Evolutionary conservation across 352 stramenopile species (phyloP).

Genomic region (Elongisporangium anandrum): DNA sequence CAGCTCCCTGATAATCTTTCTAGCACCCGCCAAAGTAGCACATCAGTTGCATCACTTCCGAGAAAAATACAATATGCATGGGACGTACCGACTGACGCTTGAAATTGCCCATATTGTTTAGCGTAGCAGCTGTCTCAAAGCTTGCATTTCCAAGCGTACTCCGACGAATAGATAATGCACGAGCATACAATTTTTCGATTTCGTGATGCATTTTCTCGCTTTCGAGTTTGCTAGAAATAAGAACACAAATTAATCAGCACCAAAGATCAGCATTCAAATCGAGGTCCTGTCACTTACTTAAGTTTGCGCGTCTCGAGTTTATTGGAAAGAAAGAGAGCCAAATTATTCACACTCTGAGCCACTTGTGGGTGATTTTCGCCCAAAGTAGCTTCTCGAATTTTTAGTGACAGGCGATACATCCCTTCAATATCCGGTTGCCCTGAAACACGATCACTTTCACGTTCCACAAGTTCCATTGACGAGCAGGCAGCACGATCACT

Average conservation of each 20-base stretch:
- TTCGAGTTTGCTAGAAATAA: not conserved
- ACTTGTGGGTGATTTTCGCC: constrained; percentile 72
- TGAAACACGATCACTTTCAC: not conserved
- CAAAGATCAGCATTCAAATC: constrained; percentile 7
- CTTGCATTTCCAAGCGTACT: constrained; percentile 70
- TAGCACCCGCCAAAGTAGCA: constrained; percentile 10
- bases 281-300: constrained; percentile 31
- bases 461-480: not conserved
- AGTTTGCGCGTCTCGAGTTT: constrained; percentile 50
- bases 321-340: constrained; percentile 67
- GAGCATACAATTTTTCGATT: constrained; percentile 61
- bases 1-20: constrained; percentile 60
- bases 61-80: not conserved
- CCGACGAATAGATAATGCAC: constrained; percentile 60
- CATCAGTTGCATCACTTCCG: not conserved
- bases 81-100: constrained; percentile 60
- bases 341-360: constrained; percentile 77
- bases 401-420: constrained; percentile 74
- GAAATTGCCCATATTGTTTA: constrained; percentile 85
- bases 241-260: not conserved
- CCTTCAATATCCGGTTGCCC: constrained; percentile 46
- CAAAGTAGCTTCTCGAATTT: constrained; percentile 66
- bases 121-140: constrained; percentile 71
- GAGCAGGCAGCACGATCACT: constrained; percentile 3
- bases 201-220: constrained; percentile 19